phyloP scores from a whole-genome alignment of 1,284 basidiomycete genomes.

The Ganoderma lucidum region DNA sequence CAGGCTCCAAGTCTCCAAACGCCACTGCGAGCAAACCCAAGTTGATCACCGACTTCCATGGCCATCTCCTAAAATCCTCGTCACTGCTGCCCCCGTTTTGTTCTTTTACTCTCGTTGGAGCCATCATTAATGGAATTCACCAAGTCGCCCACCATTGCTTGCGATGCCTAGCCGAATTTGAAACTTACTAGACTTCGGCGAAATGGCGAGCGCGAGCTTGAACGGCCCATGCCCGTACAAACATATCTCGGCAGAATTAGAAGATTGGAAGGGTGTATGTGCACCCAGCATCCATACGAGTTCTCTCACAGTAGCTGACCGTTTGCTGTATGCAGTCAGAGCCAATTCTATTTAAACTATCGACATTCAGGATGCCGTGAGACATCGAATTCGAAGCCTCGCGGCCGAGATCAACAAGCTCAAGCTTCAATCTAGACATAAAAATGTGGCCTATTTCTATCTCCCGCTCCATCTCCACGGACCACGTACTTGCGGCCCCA shows the following conservation, averaged over 20 bases:
- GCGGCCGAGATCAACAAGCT: neutral
- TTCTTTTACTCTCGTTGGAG: neutral
- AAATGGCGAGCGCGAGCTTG: too few relatives aligned
- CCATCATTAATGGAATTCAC: neutral
- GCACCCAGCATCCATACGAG: too few relatives aligned
- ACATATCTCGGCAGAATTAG: too few relatives aligned
- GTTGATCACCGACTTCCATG: neutral
- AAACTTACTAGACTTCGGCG: too few relatives aligned
- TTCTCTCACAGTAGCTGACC: too few relatives aligned
- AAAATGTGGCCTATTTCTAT: neutral
- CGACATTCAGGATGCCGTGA: neutral
- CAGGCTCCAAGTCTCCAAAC: too few relatives aligned
- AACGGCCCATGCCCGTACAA: too few relatives aligned
- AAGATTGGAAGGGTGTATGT: too few relatives aligned
- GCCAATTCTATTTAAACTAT: neutral
- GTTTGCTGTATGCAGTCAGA: too few relatives aligned
- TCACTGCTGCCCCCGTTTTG: neutral
- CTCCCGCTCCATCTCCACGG: neutral
- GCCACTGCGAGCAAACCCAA: neutral
- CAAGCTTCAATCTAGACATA: neutral
- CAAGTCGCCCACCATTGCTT: neutral
- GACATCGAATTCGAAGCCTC: neutral
- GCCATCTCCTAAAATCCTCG: neutral
- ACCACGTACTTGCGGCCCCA: neutral
- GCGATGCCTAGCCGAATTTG: neutral